Evolutionary conservation across 352 stramenopile genomes (phyloP).

Genomic region (Globisporangium acanthophoron): DNA sequence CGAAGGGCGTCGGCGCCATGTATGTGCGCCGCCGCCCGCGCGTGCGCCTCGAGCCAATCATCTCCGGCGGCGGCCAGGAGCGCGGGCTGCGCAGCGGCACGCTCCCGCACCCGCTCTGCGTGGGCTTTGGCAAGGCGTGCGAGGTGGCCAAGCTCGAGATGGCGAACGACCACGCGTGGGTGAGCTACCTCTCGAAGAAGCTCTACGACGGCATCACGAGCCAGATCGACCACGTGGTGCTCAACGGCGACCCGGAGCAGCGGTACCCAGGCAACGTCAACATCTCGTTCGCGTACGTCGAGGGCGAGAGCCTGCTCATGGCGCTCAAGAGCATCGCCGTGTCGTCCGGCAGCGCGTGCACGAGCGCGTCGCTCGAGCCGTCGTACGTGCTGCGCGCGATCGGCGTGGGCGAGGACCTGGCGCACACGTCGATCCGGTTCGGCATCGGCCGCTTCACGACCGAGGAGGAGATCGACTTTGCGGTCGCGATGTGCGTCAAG

Average conservation of each 20-base stretch:
- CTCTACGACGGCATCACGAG: conserved; percentile 86
- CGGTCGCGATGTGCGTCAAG: conserved; percentile 91
- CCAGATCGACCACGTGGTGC: conserved; percentile 89
- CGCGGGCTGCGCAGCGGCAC: conserved; percentile 93
- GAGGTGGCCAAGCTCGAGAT: conserved; percentile 93
- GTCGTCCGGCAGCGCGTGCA: conserved; percentile 25
- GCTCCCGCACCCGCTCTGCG: conserved; percentile 65
- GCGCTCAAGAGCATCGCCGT: conserved; percentile 99
- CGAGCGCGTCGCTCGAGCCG: conserved; percentile 87
- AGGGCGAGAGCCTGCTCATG: conserved; percentile 99
- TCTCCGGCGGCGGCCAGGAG: conserved; percentile 98
- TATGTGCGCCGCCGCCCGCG: conserved; percentile 96
- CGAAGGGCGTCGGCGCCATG: conserved; percentile 97
- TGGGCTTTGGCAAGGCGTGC: conserved; percentile 89
- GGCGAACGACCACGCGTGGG: conserved; percentile 93
- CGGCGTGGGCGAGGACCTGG: conserved; percentile 98
- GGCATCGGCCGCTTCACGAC: conserved; percentile 98
- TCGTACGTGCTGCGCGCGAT: conserved; percentile 98
- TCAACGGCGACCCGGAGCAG: conserved; percentile 94
- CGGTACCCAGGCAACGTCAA: conserved; percentile 98
- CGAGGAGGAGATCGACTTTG: conserved; percentile 97
- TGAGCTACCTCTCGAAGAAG: conserved; percentile 93
- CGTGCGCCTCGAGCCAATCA: conserved; percentile 96
- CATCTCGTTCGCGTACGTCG: conserved; percentile 99
- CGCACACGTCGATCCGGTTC: conserved; percentile 98